Conservation (phyloP, 495 filamentous ascomycete genomes). For the Neurospora discreta region DNA sequence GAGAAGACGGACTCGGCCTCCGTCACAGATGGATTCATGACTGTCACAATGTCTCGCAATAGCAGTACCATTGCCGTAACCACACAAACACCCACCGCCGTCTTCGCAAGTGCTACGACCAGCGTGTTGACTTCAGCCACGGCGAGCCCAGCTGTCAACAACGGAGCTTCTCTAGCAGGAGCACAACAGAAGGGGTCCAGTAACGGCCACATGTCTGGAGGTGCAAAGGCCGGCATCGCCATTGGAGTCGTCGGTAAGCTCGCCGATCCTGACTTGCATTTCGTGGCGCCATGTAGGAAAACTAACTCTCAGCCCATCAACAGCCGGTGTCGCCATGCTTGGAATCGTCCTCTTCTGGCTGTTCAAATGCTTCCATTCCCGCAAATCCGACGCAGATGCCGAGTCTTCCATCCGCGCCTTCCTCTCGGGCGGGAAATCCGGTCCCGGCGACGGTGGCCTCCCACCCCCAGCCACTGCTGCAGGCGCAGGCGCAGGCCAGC, state of each 20-base stretch:
- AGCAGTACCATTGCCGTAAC: neutral
- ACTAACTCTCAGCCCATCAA: neutral
- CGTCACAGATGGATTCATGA: neutral
- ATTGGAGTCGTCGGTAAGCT: slow-evolving; percentile 8
- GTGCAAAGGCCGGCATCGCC: slow-evolving; percentile 13
- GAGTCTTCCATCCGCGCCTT: neutral
- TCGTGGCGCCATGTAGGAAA: neutral
- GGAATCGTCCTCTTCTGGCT: slow-evolving; percentile 2
- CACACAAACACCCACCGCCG: neutral
- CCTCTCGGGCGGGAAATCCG: neutral
- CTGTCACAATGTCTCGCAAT: neutral
- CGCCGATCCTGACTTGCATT: neutral
- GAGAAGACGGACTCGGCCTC: neutral
- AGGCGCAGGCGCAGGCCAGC: neutral
- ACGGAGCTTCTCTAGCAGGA: neutral
- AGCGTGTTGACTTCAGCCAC: neutral
- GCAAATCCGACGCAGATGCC: neutral
- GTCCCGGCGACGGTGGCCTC: neutral
- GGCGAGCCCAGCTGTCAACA: neutral
- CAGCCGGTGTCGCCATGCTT: slow-evolving; percentile 1
- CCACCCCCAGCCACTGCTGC: neutral
- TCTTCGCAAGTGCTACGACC: neutral
- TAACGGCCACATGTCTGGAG: neutral
- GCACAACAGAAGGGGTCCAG: neutral
- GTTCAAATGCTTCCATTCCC: neutral